Conservation (phyloP, 2,329 filamentous ascomycete species). For the Xylogone sp. region DNA sequence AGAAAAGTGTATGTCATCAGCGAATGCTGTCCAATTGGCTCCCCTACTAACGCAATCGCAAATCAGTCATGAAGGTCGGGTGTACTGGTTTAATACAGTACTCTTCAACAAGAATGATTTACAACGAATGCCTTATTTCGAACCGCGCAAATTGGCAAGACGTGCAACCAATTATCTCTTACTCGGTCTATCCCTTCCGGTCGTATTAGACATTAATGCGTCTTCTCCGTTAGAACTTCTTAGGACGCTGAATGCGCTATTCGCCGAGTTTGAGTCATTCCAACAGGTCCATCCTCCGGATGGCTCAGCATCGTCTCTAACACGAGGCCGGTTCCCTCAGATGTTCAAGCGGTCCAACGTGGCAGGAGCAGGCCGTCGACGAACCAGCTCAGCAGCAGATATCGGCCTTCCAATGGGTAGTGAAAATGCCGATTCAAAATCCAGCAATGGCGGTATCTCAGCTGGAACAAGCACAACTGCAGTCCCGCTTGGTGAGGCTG, state of each 20-base stretch:
- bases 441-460: conserved; percentile 35
- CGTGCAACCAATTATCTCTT: conserved; percentile 92
- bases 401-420: conserved; percentile 50
- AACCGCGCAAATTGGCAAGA: conserved; percentile 76
- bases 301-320: conserved; percentile 65
- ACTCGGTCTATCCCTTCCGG: conserved; percentile 85
- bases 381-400: conserved; percentile 57
- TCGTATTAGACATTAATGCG: conserved; percentile 83
- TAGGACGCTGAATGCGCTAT: conserved; percentile 76
- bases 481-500: conserved; percentile 57
- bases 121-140: conserved; percentile 78
- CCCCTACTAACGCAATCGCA: conserved; percentile 2
- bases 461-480: conserved; percentile 29
- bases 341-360: conserved; percentile 68
- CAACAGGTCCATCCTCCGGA: conserved; percentile 81
- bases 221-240: conserved; percentile 80
- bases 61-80: conserved; percentile 79
- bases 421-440: conserved; percentile 44
- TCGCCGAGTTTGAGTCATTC: conserved; percentile 91
- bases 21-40: conserved; percentile 1
- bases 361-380: conserved; percentile 49
- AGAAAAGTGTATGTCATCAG: conserved; percentile 71
- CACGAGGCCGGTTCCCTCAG: conserved; percentile 74
- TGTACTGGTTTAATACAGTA: conserved; percentile 98
- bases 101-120: conserved; percentile 84